Evolutionary conservation across 768 basidiomycete genomes (phyloP), one percentile per base, ranked within the genome.

Genomic region (Suillus clintonianus): DNA sequence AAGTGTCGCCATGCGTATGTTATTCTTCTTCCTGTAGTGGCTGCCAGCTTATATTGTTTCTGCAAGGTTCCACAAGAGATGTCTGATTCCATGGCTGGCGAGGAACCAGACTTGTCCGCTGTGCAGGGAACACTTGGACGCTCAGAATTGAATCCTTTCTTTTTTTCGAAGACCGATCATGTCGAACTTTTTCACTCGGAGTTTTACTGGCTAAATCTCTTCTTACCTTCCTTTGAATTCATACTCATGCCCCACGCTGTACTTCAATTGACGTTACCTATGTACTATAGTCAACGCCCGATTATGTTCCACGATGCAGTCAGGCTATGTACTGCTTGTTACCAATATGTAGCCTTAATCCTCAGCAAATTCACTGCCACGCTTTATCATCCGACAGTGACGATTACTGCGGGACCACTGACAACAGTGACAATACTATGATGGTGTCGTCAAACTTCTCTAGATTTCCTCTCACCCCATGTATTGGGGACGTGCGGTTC

Each of bases 81-180:
- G 90, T 77, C 81, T 89, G 65, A 78, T 74, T 61, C 80, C 79
- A 64, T 91, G 89, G 89, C 79, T 89, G 70, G 81, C 76, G 68
- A 79, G 81, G 72, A 86, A 81, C 68, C 80, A 75, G 67, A 85
- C 86, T 62, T 91, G 89, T 76, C 89, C 89, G 47, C 74, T 90
- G 59, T 92, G 90, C 70, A 81, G 89, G 71, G 76, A 81, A 61
- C 72, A 77, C 37, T 71, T 87, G 68, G 72, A 68, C 64, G 69
- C 67, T 72, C 67, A 71, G 70, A 59, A 64, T 61, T 72, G 60
- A 39, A 57, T 57, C 24, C 24, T 27, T 41, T 5, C 56, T 30
- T 41, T 41, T 47, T 57, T 57, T 41, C 56, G 24, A 24, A 39
- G 55, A 39, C 37, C 55, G 22, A 56, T 56, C 22, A 37, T 24